Evolutionary conservation across 192 early-diverging fungal genomes (phyloP), one percentile per base, ranked within the genome.

Genomic region (Dissophora ornata): DNA sequence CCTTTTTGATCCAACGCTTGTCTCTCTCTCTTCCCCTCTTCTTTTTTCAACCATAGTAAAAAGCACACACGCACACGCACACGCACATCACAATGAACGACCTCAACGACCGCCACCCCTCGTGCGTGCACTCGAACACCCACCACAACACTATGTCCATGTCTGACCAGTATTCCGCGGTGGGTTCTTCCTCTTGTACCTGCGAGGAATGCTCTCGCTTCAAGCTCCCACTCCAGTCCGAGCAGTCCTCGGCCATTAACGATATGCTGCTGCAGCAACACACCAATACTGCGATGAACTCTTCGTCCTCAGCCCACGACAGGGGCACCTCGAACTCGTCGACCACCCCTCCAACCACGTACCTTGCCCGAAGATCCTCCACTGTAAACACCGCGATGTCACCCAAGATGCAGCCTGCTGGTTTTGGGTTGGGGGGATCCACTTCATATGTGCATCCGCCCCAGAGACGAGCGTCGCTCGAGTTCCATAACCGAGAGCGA

Each of bases 161-260:
- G 49, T 53, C 57, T 15, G 25, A 34, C 19, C 52, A 47, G 3
- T 67, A 52, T 0, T 29, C 25, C 30, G 5, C 15, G 4, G 24
- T 34, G 0, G 68, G 44, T 11, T 42, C 49, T 2, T n/a, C 49
- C 21, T 40, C 33, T 6, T 77, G 73, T 42, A 29, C 64, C 53
- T 77, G 73, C n/a, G 73, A 77, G 19, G 73, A 77, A 8, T 77
- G 73, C 45, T 24, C 63, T 36, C 73, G 57, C 21, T 77, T 57
- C 59, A 67, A 57, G 59, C 32, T 56, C 1, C 64, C 60, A 11
- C 44, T 32, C 11, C 36, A 53, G 18, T 18, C 50, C 10, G 63
- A 66, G 26, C 62, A 75, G 38, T 46, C 50, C 5, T 57, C 63
- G 24, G 29, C 26, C 26, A 50, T 42, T 18, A 5, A 42, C 4